Evolutionary conservation across 139 green algal genomes (phyloP).

Genomic region (Mesotaenium endlicherianum): DNA sequence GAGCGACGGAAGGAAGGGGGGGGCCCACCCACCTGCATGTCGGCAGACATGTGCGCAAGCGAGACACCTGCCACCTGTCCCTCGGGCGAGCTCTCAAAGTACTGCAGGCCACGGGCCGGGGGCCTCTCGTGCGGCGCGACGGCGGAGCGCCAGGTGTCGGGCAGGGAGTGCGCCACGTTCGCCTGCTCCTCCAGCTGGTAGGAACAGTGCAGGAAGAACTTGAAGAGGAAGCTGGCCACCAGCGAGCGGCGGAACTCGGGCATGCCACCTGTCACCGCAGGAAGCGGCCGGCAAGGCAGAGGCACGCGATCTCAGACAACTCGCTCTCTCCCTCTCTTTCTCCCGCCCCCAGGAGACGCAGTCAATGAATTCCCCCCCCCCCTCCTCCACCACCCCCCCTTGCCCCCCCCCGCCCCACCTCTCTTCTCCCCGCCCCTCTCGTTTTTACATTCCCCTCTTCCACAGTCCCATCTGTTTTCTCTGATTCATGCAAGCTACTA

Average conservation of each 20-base stretch:
- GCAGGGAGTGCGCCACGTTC: not conserved
- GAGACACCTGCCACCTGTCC: constrained; percentile 73
- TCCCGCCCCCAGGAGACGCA: no score
- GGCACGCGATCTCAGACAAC: no score
- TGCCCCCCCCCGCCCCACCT: no score
- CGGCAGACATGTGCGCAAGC: constrained; percentile 79
- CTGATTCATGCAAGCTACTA: no score
- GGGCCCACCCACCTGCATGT: constrained; percentile 85
- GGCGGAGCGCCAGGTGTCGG: constrained; percentile 18
- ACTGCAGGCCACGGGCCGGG: constrained; percentile 79
- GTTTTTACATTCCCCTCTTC: no score
- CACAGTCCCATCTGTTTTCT: no score
- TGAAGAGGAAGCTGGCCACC: constrained; percentile 88
- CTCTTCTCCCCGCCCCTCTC: no score
- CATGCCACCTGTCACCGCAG: constrained; percentile 79
- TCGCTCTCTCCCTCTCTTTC: no score
- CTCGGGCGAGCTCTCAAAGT: constrained; percentile 61
- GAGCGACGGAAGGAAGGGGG: no score
- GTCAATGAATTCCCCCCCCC: no score
- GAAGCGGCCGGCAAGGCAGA: not conserved
- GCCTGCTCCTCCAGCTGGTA: constrained; percentile 21
- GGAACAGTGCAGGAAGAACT: constrained; percentile 76
- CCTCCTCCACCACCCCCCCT: no score
- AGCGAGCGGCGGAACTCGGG: constrained; percentile 85
- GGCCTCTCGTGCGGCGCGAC: constrained; percentile 55